Conservation (phyloP, 495 filamentous ascomycete genomes). For the Hypoxylon fragiforme region DNA sequence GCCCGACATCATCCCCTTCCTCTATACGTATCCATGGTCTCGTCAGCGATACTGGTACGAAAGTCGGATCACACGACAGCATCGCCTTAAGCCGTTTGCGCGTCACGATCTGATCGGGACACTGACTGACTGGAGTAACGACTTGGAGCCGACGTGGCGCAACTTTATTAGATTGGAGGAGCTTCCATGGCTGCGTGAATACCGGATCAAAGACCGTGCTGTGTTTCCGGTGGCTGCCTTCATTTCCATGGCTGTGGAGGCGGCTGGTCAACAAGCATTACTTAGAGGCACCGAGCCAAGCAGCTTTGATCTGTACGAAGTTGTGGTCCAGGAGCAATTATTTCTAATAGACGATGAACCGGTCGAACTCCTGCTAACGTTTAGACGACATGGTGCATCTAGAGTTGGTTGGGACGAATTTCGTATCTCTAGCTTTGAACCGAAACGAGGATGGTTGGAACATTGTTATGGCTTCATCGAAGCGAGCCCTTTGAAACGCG, state of each 20-base stretch:
- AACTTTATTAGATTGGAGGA: constrained; percentile 53
- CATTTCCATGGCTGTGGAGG: constrained; percentile 59
- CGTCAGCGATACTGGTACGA: constrained; percentile 53
- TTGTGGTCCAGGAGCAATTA: constrained; percentile 39
- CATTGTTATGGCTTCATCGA: constrained; percentile 37
- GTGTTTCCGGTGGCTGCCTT: constrained; percentile 64
- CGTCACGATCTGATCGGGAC: constrained; percentile 58
- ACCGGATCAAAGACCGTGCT: constrained; percentile 45
- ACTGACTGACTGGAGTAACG: constrained; percentile 46
- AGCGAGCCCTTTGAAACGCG: constrained; percentile 1
- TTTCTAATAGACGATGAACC: constrained; percentile 37
- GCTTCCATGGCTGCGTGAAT: constrained; percentile 56
- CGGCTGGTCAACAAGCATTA: constrained; percentile 44
- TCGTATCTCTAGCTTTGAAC: constrained; percentile 28
- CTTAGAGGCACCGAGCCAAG: constrained; percentile 22
- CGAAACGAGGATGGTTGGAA: constrained; percentile 30
- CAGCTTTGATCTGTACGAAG: constrained; percentile 29
- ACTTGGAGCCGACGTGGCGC: constrained; percentile 53
- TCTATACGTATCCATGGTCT: constrained; percentile 58
- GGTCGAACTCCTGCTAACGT: constrained; percentile 41
- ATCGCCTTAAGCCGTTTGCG: constrained; percentile 49
- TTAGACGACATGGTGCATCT: constrained; percentile 22
- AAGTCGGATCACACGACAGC: constrained; percentile 47
- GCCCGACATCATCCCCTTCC: constrained; percentile 47
- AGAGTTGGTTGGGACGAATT: constrained; percentile 31